Evolutionary conservation across 2,329 filamentous ascomycete species (phyloP), one percentile per base, ranked within the genome.

Genomic region (Venturiaceae sp.): DNA sequence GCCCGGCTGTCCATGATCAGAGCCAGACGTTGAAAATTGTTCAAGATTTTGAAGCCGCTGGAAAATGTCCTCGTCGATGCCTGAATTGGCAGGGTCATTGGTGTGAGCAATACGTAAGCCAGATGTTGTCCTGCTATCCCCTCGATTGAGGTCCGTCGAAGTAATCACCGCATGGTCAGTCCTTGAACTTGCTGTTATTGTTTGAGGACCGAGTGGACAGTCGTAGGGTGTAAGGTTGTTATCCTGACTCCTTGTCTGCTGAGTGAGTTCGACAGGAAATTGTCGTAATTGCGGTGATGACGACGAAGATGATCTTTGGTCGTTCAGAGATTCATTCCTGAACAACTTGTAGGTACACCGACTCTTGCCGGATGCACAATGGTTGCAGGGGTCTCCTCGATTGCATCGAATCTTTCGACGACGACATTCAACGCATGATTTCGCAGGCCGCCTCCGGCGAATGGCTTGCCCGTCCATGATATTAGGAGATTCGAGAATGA

Each of bases 1-100:
- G 36, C 67, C 63, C 1, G 62, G 55, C n/a, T 64, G 32, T 4
- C 19, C 57, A 33, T 57, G 55, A n/a, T 9, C 61, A 57, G 7
- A 60, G 53, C 44, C 61, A 11, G 61, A 56, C 56, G 60, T 56
- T 26, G 44, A 53, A 9, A 26, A 3, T 14, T 58, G 21, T 8
- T 33, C 57, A n/a, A 56, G 57, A 14, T 33, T 58, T 32, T 58
- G 30, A 11, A 26, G 16, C 19, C 55, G 14, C 16, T 58, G 46
- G 7, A 57, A 13, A n/a, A 58, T 8, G 32, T 58, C n/a, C 14
- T 50, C 44, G 11, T 16, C 16, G 9, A 11, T 50, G 44, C 21
- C 16, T 50, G 9, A 11, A 54, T 54, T 14, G 3, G 11, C 9
- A 26, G 33, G 28, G n/a, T 36, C 13, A 36, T 54, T n/a, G 9